Evolutionary conservation across 2,329 filamentous ascomycete species (phyloP).

Genomic region (Fusarium sp.): DNA sequence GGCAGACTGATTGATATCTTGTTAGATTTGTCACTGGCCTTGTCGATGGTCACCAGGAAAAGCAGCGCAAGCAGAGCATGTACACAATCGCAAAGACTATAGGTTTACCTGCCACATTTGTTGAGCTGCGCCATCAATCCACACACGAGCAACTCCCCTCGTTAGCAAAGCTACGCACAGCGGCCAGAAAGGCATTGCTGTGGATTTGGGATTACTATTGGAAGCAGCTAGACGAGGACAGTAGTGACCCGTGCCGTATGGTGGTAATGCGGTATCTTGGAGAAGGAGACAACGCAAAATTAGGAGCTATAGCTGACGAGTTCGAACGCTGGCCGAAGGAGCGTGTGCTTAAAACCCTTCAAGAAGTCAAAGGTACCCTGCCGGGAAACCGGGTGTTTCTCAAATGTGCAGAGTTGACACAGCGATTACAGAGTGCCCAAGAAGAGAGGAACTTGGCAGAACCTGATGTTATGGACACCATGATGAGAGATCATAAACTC

Average conservation of each 20-base stretch:
- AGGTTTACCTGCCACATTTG: constrained; percentile 79
- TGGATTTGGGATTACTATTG: constrained; percentile 96
- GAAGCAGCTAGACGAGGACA: constrained; percentile 60
- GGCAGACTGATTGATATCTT: constrained; percentile 7
- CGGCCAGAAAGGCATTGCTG: constrained; percentile 74
- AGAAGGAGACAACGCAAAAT: constrained; percentile 48
- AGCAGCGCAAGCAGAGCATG: constrained; percentile 76
- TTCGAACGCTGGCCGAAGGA: constrained; percentile 53
- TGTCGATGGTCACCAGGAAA: constrained; percentile 77
- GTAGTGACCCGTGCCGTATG: constrained; percentile 48
- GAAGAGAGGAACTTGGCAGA: constrained; percentile 23
- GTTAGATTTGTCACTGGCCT: constrained; percentile 82
- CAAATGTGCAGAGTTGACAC: constrained; percentile 58
- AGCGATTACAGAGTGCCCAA: constrained; percentile 49
- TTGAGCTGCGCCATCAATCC: constrained; percentile 88
- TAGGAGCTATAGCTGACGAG: constrained; percentile 43
- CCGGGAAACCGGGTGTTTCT: constrained; percentile 58
- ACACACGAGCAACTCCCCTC: constrained; percentile 90
- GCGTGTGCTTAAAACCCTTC: constrained; percentile 52
- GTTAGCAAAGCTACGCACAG: constrained; percentile 76
- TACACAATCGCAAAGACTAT: constrained; percentile 76
- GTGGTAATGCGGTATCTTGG: constrained; percentile 55
- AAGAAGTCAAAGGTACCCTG: constrained; percentile 54
- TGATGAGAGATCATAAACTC: constrained; percentile 20
- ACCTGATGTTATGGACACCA: constrained; percentile 10